Evolutionary conservation across 306 rosid genomes (phyloP).

Genomic region (Delonix regia): DNA sequence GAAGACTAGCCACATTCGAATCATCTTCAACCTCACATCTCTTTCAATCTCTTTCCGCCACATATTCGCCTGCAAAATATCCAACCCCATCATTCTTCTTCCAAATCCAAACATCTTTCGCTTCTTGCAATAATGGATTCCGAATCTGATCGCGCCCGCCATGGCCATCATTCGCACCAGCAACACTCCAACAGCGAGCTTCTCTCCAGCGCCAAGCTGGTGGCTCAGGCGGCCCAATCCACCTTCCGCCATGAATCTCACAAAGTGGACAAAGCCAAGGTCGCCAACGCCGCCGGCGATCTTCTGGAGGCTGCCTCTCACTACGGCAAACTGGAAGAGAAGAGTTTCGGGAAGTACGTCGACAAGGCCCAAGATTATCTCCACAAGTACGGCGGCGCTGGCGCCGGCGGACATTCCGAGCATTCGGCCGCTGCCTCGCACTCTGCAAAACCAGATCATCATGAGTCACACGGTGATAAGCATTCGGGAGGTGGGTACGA

Average conservation of each 20-base stretch:
- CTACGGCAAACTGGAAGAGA: conserved; percentile 43
- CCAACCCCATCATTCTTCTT: neutral
- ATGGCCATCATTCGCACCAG: neutral
- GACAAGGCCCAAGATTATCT: conserved; percentile 44
- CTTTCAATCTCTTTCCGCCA: too few species aligned
- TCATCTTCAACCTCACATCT: too few species aligned
- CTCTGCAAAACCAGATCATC: neutral
- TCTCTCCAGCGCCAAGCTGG: conserved; percentile 48
- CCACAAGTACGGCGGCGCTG: neutral
- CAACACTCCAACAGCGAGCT: conserved; percentile 42
- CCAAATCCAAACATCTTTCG: neutral
- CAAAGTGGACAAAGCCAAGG: conserved; percentile 50
- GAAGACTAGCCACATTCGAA: too few species aligned
- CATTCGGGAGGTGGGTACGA: conserved; percentile 1
- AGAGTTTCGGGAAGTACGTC: conserved; percentile 32
- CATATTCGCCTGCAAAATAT: too few species aligned
- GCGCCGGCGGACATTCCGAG: neutral
- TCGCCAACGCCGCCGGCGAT: conserved; percentile 42
- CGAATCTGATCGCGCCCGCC: neutral
- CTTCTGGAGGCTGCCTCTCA: conserved; percentile 38
- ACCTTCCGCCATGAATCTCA: conserved; percentile 20
- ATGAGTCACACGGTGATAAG: neutral
- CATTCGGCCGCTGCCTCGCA: neutral
- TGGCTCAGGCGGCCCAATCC: conserved; percentile 51
- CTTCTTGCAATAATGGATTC: neutral